Evolutionary conservation across 2,329 filamentous ascomycete genomes (phyloP).

Genomic region (Stemphylium beticola): DNA sequence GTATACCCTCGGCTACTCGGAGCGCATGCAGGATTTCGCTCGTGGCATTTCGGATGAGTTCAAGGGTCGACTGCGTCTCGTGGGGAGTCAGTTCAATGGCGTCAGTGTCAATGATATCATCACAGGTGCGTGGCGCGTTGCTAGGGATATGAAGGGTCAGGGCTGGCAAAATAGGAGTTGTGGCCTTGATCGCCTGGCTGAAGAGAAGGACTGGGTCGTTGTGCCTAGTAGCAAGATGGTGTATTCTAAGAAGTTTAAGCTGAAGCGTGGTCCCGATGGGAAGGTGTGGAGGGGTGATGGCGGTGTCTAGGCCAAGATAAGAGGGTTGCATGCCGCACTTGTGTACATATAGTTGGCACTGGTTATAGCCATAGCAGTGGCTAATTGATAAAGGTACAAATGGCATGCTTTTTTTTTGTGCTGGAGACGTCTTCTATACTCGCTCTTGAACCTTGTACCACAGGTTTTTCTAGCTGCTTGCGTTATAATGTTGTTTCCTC

Average conservation of each 20-base stretch:
- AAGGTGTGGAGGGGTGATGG: constrained; percentile 6
- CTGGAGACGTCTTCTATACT: too few species aligned
- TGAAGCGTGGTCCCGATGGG: neutral
- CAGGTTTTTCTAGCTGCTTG: constrained; percentile 7
- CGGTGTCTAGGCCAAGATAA: neutral
- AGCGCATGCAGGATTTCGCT: constrained; percentile 62
- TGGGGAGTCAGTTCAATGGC: constrained; percentile 56
- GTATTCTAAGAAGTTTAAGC: constrained; percentile 9
- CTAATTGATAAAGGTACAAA: too few species aligned
- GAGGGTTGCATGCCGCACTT: too few species aligned
- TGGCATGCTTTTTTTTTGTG: too few species aligned
- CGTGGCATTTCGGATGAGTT: constrained; percentile 65
- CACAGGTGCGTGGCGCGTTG: constrained; percentile 62
- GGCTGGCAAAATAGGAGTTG: constrained; percentile 38
- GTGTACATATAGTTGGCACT: too few species aligned
- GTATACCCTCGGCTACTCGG: constrained; percentile 78
- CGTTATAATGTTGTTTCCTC: too few species aligned
- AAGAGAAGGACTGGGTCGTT: constrained; percentile 22
- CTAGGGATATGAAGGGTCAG: constrained; percentile 43
- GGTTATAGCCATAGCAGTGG: too few species aligned
- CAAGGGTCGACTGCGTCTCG: constrained; percentile 68
- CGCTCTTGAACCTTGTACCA: too few species aligned
- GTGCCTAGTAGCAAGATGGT: constrained; percentile 13
- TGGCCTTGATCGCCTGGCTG: constrained; percentile 31
- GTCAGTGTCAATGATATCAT: constrained; percentile 61